Evolutionary conservation across 2,329 filamentous ascomycete species (phyloP).

Genomic region (Ophiostoma novo-ulmi): DNA sequence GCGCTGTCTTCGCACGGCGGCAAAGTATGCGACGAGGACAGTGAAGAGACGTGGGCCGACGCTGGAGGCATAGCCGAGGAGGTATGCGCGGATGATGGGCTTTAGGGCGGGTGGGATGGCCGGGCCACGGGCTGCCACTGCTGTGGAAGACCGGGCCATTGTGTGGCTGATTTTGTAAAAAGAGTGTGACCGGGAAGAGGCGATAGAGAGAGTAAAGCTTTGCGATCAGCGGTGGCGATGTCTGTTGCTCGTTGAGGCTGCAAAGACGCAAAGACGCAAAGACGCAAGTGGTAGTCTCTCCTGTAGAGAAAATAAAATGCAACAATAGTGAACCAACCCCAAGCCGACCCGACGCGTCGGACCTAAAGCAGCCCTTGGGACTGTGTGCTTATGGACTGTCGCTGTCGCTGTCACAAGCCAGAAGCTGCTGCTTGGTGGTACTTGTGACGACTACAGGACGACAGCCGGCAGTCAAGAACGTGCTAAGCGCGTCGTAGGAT

Average conservation of each 20-base stretch:
- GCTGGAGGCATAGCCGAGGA: constrained; percentile 56
- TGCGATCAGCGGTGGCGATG: no score
- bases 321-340: not conserved
- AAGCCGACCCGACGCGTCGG: not conserved
- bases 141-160: constrained; percentile 2
- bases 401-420: constrained; percentile 6
- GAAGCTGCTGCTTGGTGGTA: not conserved
- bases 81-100: constrained; percentile 55
- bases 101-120: constrained; percentile 48
- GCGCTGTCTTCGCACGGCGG: constrained; percentile 33
- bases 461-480: not conserved
- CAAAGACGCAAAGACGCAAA: no score
- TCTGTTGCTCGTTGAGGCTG: no score
- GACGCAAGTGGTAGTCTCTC: no score
- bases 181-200: not conserved
- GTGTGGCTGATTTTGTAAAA: not conserved
- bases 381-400: not conserved
- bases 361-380: not conserved
- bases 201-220: not conserved
- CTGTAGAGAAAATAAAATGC: no score
- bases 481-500: not conserved
- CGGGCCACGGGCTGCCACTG: constrained; percentile 26
- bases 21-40: constrained; percentile 48
- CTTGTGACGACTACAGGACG: not conserved
- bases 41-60: constrained; percentile 54